These are phyloP conservation scores for Hapsidospora chrysogenum DNA, from an alignment of 495 filamentous ascomycete genomes.

Conservation along the genomic window DNA sequence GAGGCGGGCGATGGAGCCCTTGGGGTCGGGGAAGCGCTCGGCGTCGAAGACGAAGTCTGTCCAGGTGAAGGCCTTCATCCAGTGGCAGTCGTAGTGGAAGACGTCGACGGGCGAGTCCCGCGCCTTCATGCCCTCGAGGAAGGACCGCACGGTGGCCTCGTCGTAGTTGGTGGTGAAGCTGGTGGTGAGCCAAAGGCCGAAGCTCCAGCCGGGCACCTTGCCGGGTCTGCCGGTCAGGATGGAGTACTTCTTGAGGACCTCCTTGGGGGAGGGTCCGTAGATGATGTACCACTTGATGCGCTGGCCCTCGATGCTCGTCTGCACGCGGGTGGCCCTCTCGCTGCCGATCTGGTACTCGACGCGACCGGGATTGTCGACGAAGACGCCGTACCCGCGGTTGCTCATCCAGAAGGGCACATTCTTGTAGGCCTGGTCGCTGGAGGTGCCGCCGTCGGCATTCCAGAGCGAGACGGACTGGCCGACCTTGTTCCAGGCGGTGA, in stretches of 20 bases:
- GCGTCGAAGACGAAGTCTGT: slow-evolving; percentile 56
- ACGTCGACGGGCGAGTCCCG: slow-evolving; percentile 49
- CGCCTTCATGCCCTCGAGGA: slow-evolving; percentile 50
- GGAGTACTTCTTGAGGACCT: slow-evolving; percentile 46
- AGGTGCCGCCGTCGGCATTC: slow-evolving; percentile 60
- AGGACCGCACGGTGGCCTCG: slow-evolving; percentile 46
- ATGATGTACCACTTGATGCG: slow-evolving; percentile 46
- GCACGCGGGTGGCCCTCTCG: slow-evolving; percentile 46
- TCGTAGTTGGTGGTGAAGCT: slow-evolving; percentile 57
- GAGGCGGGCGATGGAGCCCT: slow-evolving; percentile 43
- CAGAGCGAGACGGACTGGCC: slow-evolving; percentile 51
- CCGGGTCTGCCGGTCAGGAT: slow-evolving; percentile 42
- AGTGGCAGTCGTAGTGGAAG: slow-evolving; percentile 60
- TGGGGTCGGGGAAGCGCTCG: slow-evolving; percentile 51
- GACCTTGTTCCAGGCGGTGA: slow-evolving; percentile 53
- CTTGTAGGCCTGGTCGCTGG: slow-evolving; percentile 55
- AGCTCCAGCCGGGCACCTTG: slow-evolving; percentile 50
- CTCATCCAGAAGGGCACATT: slow-evolving; percentile 58
- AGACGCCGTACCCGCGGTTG: slow-evolving; percentile 53
- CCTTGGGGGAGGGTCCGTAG: slow-evolving; percentile 49
- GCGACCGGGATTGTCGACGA: slow-evolving; percentile 42
- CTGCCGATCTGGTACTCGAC: slow-evolving; percentile 51
- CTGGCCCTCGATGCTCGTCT: slow-evolving; percentile 45
- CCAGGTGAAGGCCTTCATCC: slow-evolving; percentile 51
- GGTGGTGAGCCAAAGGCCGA: slow-evolving; percentile 55